These are phyloP conservation scores for Melocanna baccifera DNA, from an alignment of 176 grass and related monocot genomes.

Conservation along the genomic window DNA sequence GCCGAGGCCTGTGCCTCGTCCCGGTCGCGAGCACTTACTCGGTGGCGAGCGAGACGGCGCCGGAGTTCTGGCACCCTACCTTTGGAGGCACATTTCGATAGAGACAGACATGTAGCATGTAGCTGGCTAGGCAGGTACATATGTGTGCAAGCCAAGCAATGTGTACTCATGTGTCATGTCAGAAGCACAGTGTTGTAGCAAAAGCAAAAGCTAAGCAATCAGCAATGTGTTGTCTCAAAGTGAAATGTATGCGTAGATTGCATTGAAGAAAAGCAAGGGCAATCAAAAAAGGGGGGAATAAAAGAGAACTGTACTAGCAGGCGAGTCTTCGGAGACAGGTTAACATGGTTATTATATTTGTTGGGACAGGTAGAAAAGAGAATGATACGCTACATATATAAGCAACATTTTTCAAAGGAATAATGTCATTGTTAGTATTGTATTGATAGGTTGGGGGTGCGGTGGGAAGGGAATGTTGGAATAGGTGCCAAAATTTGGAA, in stretches of 20 bases:
- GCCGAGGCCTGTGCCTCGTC: slow-evolving; percentile 76
- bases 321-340: not conserved
- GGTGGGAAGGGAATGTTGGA: not conserved
- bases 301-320: not conserved
- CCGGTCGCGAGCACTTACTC: slow-evolving; percentile 73
- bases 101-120: not conserved
- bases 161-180: not conserved
- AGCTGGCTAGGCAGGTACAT: not conserved
- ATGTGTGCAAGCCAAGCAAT: not conserved
- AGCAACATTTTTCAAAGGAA: slow-evolving; percentile 5
- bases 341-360: slow-evolving; percentile 8
- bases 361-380: not conserved
- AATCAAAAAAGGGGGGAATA: not conserved
- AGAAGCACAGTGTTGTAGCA: not conserved
- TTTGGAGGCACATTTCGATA: slow-evolving; percentile 80
- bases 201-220: not conserved
- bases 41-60: slow-evolving; percentile 43
- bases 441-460: slow-evolving; percentile 5
- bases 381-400: not conserved
- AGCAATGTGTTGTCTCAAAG: not conserved
- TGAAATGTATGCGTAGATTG: not conserved
- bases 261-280: not conserved
- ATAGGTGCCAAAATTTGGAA: not conserved
- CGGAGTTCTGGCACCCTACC: slow-evolving; percentile 77
- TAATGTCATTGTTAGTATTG: not conserved